A percentile compares a stretch with the other conserved stretches of the same genome.
Conservation (phyloP, 176 grass and related monocot genomes). For the sorghum (Sorghum bicolor) region Sorghum_bicolor_NCBIv3 NC_012878.2:40062501-40063000, state of each 20-base stretch:
- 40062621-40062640: constrained; percentile 23
- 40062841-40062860: not conserved
- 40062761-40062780: not conserved
- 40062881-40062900: not conserved
- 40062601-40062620: constrained; percentile 63
- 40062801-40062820: not conserved
- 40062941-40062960: not conserved
- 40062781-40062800: not conserved
- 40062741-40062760: not conserved
- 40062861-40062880: not conserved
- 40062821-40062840: not conserved
- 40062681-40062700: not conserved
- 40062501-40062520: not conserved
- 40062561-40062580: constrained; percentile 85
- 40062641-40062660: constrained; percentile 22
- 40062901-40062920: not conserved
- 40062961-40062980: not conserved
- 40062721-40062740: not conserved
- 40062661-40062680: not conserved
- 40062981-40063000: not conserved
- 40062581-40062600: constrained; percentile 80
- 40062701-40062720: not conserved
- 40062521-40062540: constrained; percentile 63
- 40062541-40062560: constrained; percentile 76
- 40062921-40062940: not conserved